Conservation (phyloP, 805 yeast genomes). For the Saccharomycopsis javanensis region DNA sequence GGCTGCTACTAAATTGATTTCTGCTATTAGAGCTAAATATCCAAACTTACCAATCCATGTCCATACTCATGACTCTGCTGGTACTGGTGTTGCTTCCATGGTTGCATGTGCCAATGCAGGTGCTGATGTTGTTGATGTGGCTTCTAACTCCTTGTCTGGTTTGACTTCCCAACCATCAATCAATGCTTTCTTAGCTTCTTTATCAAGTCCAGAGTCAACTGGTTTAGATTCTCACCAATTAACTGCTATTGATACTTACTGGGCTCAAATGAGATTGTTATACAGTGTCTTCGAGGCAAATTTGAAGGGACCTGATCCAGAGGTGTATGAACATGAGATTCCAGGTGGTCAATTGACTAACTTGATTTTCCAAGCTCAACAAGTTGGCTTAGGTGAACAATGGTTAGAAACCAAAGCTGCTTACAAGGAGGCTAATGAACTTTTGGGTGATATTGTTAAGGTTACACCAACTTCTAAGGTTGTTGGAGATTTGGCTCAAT, state of each 20-base stretch:
- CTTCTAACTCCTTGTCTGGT: conserved; percentile 95
- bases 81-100: conserved; percentile 98
- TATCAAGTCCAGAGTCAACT: conserved; percentile 77
- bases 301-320: conserved; percentile 99
- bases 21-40: conserved; percentile 72
- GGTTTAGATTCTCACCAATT: conserved; percentile 59
- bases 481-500: conserved; percentile 99
- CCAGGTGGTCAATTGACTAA: conserved; percentile 99
- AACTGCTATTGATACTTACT: conserved; percentile 82
- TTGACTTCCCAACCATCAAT: conserved; percentile 97
- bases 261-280: conserved; percentile 97
- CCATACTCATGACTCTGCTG: conserved; percentile 99
- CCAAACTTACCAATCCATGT: conserved; percentile 97
- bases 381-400: conserved; percentile 92
- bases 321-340: conserved; percentile 95
- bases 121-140: conserved; percentile 97
- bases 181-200: conserved; percentile 83
- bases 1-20: conserved; percentile 78
- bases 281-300: conserved; percentile 98
- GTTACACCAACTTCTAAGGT: conserved; percentile 99
- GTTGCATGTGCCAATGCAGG: conserved; percentile 91
- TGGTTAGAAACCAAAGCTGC: conserved; percentile 96
- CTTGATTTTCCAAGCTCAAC: conserved; percentile 97
- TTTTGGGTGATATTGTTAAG: conserved; percentile 94
- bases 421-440: conserved; percentile 79